Evolutionary conservation across 352 stramenopile genomes (phyloP), one percentile per base, ranked within the genome.

Genomic region (Phytophthora podocarpi): DNA sequence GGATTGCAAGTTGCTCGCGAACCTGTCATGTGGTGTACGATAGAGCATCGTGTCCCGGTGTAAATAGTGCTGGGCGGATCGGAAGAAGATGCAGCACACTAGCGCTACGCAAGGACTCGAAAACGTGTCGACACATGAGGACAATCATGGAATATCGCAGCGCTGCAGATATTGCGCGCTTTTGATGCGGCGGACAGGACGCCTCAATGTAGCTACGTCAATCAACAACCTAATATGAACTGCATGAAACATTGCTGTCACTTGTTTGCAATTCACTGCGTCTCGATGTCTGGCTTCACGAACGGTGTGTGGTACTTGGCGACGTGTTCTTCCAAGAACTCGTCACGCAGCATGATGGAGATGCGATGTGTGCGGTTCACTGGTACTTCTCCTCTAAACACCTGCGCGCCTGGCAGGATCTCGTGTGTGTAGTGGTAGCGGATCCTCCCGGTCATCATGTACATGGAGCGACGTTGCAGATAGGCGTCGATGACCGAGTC

Each of bases 341-440:
- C 72, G 51, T 91, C 85, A 34, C 85, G 85, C 52, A 91, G 54
- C 85, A 94, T 90, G 51, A 94, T 85, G n/a, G 85, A 94, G 42
- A 94, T 87, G 48, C 85, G 85, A 26, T 82, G 79, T 26, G 82
- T 92, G 59, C 85, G 85, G 28, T 85, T 52, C n/a, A 94, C 78
- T 4, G 65, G 63, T n/a, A 83, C 49, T 30, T 85, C 35, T 37
- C 62, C 69, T 59, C 64, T 64, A 45, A 93, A 94, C 12, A 76
- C 37, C 42, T 92, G 84, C 20, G 60, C 41, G 31, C 80, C 82
- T 7, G 82, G 82, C 4, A 95, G 64, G 41, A 95, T 91, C 72
- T 93, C 84, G 67, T 95, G 86, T 39, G 82, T 91, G 78, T 95
- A 95, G 64, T 91, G 73, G 62, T 92, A 95, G 24, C 86, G 86